Conservation (phyloP, 106 monocot genomes). For the Dendrobium catenatum region DNA sequence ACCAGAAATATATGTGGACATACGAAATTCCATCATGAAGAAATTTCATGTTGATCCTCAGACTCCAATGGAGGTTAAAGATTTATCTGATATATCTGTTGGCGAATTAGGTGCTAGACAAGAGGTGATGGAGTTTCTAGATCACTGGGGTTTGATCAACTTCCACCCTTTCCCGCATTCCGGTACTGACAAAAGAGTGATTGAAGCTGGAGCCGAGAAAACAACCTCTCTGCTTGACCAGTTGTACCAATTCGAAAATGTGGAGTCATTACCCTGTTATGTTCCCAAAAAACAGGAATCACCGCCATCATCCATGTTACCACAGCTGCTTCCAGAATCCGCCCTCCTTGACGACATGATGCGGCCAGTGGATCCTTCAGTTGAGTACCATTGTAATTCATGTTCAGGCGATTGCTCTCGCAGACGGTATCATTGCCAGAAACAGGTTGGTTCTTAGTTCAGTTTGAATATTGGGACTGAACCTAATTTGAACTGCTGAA, state of each 20-base stretch:
- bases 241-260: conserved; percentile 68
- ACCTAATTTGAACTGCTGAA: neutral
- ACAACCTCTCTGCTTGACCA: conserved; percentile 38
- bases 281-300: conserved; percentile 27
- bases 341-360: conserved; percentile 49
- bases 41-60: conserved; percentile 68
- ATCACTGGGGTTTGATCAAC: conserved; percentile 96
- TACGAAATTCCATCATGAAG: conserved; percentile 77
- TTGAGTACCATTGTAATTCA: conserved; percentile 97
- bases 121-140: conserved; percentile 84
- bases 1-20: conserved; percentile 62
- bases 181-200: conserved; percentile 16
- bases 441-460: conserved; percentile 47
- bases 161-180: conserved; percentile 81
- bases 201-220: conserved; percentile 24
- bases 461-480: neutral
- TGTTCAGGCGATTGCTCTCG: conserved; percentile 92
- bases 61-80: conserved; percentile 46
- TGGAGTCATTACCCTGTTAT: conserved; percentile 16
- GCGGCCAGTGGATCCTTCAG: conserved; percentile 61
- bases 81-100: conserved; percentile 41
- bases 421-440: conserved; percentile 93
- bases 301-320: conserved; percentile 22
- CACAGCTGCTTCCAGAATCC: conserved; percentile 50
- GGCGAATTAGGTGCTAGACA: conserved; percentile 56